These are phyloP conservation scores for Nyctanthes arbortristis DNA, from an alignment of 257 asterid species.

Conservation along the genomic window DNA sequence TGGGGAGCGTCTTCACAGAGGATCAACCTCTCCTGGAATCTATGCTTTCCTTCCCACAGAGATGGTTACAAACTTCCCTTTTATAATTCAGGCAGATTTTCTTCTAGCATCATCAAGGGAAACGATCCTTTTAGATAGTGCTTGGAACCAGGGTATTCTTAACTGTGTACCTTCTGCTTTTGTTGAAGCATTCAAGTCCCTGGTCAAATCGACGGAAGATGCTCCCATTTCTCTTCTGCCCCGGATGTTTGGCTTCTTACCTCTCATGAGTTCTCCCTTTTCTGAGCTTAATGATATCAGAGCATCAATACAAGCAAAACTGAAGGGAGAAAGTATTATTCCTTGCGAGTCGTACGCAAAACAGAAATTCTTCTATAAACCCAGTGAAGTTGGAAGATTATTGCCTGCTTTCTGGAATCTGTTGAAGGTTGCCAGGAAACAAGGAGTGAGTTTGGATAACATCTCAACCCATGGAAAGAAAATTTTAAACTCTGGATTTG, in stretches of 20 bases:
- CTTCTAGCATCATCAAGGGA: constrained; percentile 42
- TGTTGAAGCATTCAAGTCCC: constrained; percentile 33
- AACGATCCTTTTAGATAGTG: constrained; percentile 33
- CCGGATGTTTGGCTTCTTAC: constrained; percentile 33
- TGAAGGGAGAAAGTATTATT: constrained; percentile 29
- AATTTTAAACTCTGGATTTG: constrained; percentile 31
- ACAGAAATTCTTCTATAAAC: constrained; percentile 33
- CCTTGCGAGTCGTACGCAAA: constrained; percentile 34
- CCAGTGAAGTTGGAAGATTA: constrained; percentile 33
- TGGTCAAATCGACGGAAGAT: constrained; percentile 26
- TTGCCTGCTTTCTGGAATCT: constrained; percentile 34
- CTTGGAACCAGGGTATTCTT: constrained; percentile 41
- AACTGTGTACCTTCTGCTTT: constrained; percentile 34
- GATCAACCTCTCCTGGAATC: constrained; percentile 34
- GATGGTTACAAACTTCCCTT: constrained; percentile 40
- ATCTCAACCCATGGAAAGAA: constrained; percentile 38
- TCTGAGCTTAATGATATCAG: constrained; percentile 29
- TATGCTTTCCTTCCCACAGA: constrained; percentile 45
- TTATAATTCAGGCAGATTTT: constrained; percentile 40
- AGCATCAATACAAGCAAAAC: constrained; percentile 25
- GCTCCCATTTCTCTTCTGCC: constrained; percentile 30
- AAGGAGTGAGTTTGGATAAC: constrained; percentile 34
- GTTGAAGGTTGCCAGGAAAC: constrained; percentile 26
- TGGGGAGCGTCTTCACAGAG: constrained; percentile 37
- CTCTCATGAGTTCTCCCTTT: constrained; percentile 28